Evolutionary conservation across 768 basidiomycete genomes (phyloP), one percentile per base, ranked within the genome.

Genomic region (Pleurotus eryngii): DNA sequence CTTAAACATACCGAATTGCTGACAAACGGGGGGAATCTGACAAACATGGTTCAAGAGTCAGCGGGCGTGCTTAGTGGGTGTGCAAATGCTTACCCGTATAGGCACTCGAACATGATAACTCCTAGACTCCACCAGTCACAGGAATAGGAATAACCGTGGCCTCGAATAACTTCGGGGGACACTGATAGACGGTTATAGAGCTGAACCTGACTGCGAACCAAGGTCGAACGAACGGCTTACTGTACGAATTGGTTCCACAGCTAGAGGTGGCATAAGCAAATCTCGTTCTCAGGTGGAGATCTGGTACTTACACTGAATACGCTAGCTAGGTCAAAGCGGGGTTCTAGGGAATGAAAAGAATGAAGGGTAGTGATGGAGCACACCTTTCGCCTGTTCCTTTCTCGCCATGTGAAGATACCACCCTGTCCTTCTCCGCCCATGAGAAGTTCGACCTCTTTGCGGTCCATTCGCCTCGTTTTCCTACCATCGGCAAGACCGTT

Each of bases 101-200:
- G 77, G 69, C 92, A 94, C 71, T 98, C 95, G 66, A 89, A 98
- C 86, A 94, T 91, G 69, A 99, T 98, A 55, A 97, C 90, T 11
- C 95, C 95, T 46, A 98, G 81, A 73, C 90, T 93, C 96, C 96
- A 99, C 95, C 95, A 98, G 68, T 98, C 96, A 68, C 94, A 96
- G 37, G 89, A 90, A 73, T 91, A 95, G 39, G 89, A 85, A 72
- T 98, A 98, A 22, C 95, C 95, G 67, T 92, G 89, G 18, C 90
- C 90, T 63, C 90, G 84, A 67, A 94, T 92, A 46, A 93, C 92
- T 70, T 93, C 91, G 43, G 91, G 92, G 7, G 90, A 92, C 90
- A 92, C 92, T 93, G 63, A 57, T 53, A 48, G 39, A 49, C 37
- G 40, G 27, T 27, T 42, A 49, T 30, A 60, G 18, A 15, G 30